Evolutionary conservation across 371 early-diverging fungal genomes (phyloP).

Genomic region (Fennellomyces sp.): DNA sequence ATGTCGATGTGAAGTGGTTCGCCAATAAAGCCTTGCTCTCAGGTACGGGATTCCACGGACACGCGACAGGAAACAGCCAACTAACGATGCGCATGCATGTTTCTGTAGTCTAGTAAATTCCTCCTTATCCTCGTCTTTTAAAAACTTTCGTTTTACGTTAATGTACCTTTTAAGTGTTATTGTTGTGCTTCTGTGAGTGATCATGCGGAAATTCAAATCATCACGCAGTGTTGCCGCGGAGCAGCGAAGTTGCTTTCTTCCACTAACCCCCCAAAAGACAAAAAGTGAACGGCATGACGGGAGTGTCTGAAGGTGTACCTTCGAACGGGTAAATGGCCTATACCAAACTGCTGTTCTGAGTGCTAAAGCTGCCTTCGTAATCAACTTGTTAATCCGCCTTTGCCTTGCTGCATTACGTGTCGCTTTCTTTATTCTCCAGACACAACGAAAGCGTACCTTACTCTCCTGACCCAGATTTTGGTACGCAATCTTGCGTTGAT

Average conservation of each 20-base stretch:
- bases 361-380: no score
- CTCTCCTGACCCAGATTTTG: not conserved
- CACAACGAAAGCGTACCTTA: constrained; percentile 3
- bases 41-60: no score
- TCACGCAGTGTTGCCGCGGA: no score
- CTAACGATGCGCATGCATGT: no score
- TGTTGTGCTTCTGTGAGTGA: not conserved
- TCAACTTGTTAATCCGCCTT: no score
- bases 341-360: no score
- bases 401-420: not conserved
- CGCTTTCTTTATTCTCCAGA: not conserved
- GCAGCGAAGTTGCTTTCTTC: not conserved
- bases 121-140: not conserved
- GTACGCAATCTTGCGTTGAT: not conserved
- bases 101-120: not conserved
- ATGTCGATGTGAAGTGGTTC: constrained; percentile 93
- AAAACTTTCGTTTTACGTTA: not conserved
- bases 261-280: not conserved
- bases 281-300: not conserved
- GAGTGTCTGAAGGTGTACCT: constrained; percentile 1
- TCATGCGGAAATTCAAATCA: not conserved
- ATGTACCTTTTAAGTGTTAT: not conserved
- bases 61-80: no score
- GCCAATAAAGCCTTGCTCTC: constrained; percentile 78
- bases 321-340: not conserved